Evolutionary conservation across 2,329 filamentous ascomycete genomes (phyloP).

Genomic region (Orbilia javanica): DNA sequence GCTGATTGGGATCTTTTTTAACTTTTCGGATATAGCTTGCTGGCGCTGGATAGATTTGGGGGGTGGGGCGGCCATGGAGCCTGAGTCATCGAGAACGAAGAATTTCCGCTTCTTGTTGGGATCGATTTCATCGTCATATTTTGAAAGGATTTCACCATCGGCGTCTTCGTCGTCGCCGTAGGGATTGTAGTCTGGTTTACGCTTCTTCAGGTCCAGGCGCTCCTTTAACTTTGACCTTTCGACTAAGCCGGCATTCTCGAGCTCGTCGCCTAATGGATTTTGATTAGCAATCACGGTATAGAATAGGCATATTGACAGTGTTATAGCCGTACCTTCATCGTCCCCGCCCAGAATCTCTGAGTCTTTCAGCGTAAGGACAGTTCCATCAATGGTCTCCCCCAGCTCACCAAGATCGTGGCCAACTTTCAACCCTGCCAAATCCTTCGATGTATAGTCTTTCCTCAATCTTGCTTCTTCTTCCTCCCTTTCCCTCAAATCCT

Average conservation of each 20-base stretch:
- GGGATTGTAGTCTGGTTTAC: slow-evolving; percentile 88
- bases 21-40: slow-evolving; percentile 71
- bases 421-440: slow-evolving; percentile 90
- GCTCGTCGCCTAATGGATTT: slow-evolving; percentile 84
- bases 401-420: slow-evolving; percentile 87
- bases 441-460: slow-evolving; percentile 83
- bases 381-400: slow-evolving; percentile 80
- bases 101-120: slow-evolving; percentile 84
- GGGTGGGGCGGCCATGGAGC: slow-evolving; percentile 75
- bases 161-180: slow-evolving; percentile 75
- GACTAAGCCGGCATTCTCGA: slow-evolving; percentile 80
- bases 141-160: slow-evolving; percentile 79
- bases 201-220: slow-evolving; percentile 87
- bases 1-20: slow-evolving; percentile 78
- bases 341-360: slow-evolving; percentile 78
- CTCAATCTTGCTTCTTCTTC: slow-evolving; percentile 77
- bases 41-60: slow-evolving; percentile 71
- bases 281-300: slow-evolving; percentile 63
- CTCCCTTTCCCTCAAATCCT: slow-evolving; percentile 73
- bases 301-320: neutral
- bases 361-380: slow-evolving; percentile 95
- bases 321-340: slow-evolving; percentile 68
- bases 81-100: slow-evolving; percentile 86
- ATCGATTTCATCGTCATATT: slow-evolving; percentile 95
- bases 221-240: slow-evolving; percentile 81